These are phyloP conservation scores for Podaxis mareebaensis DNA, from an alignment of 768 basidiomycete genomes.

Conservation along the genomic window DNA sequence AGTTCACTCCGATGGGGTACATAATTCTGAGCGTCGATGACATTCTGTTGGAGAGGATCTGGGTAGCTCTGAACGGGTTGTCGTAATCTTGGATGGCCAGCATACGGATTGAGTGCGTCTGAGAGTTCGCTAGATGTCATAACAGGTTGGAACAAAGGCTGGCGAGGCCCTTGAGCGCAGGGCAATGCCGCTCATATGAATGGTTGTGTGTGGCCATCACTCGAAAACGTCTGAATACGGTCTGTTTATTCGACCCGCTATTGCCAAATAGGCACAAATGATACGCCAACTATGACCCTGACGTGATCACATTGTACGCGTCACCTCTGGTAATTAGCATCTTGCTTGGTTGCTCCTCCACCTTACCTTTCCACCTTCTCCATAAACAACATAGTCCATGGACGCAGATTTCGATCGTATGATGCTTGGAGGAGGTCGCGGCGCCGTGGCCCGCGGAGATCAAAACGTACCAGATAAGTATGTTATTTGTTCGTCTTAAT, in stretches of 20 bases:
- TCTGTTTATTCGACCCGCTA: neutral
- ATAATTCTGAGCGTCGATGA: slow-evolving; percentile 25
- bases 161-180: slow-evolving; percentile 16
- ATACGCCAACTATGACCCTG: slow-evolving; percentile 19
- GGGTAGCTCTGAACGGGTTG: slow-evolving; percentile 7
- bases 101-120: slow-evolving; percentile 75
- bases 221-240: slow-evolving; percentile 7
- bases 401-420: slow-evolving; percentile 49
- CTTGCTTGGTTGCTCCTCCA: slow-evolving; percentile 17
- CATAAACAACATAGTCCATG: slow-evolving; percentile 30
- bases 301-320: slow-evolving; percentile 38
- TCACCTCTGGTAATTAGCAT: slow-evolving; percentile 30
- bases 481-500: slow-evolving; percentile 20
- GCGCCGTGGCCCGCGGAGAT: slow-evolving; percentile 44
- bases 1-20: slow-evolving; percentile 65
- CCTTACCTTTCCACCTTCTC: slow-evolving; percentile 16
- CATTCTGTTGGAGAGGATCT: slow-evolving; percentile 12
- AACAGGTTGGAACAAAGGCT: slow-evolving; percentile 16
- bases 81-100: slow-evolving; percentile 23
- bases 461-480: slow-evolving; percentile 76
- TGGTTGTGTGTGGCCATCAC: slow-evolving; percentile 15
- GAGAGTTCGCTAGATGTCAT: slow-evolving; percentile 77
- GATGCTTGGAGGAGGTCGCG: slow-evolving; percentile 45
- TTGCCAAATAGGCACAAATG: slow-evolving; percentile 33
- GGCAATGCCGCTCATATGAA: slow-evolving; percentile 14